These are phyloP conservation scores for Phaeosphaeria sp. DNA, from an alignment of 2,329 filamentous ascomycete species.

Conservation along the genomic window DNA sequence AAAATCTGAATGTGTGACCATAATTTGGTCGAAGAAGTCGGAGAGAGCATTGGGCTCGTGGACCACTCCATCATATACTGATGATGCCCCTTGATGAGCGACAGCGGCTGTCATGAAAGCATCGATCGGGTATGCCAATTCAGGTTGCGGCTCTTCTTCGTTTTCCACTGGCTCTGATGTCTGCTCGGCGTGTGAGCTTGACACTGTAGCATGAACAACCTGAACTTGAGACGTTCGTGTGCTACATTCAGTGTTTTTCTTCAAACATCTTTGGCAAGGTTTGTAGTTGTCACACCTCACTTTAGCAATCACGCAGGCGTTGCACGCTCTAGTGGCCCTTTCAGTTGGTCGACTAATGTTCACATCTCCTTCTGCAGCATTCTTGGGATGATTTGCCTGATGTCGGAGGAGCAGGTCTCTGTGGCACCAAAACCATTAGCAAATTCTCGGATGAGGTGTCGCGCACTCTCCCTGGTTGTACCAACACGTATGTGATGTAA, in stretches of 20 bases:
- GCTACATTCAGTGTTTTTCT: slow-evolving; percentile 16
- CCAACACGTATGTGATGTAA: too few relatives aligned
- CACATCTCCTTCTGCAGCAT: slow-evolving; percentile 24
- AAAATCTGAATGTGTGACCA: slow-evolving; percentile 27
- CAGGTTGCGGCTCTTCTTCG: background rate
- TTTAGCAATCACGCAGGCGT: slow-evolving; percentile 39
- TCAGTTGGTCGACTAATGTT: slow-evolving; percentile 23
- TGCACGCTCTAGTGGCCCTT: slow-evolving; percentile 38
- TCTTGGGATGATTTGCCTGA: slow-evolving; percentile 33
- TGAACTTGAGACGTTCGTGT: slow-evolving; percentile 1
- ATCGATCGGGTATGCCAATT: slow-evolving; percentile 1
- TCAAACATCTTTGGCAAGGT: slow-evolving; percentile 33
- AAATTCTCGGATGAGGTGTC: background rate
- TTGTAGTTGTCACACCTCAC: slow-evolving; percentile 39
- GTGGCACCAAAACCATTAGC: background rate
- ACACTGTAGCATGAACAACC: background rate
- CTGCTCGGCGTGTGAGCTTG: background rate
- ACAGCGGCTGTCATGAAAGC: slow-evolving; percentile 3
- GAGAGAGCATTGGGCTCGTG: slow-evolving; percentile 9
- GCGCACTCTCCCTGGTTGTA: background rate
- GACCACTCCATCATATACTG: slow-evolving; percentile 11
- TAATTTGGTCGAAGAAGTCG: slow-evolving; percentile 27
- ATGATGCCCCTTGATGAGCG: slow-evolving; percentile 16
- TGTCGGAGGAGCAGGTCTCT: slow-evolving; percentile 40
- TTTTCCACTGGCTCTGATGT: too few relatives aligned